Base-by-base conservation (phyloP, 805 yeast species). In the Metschnikowia matae region DNA sequence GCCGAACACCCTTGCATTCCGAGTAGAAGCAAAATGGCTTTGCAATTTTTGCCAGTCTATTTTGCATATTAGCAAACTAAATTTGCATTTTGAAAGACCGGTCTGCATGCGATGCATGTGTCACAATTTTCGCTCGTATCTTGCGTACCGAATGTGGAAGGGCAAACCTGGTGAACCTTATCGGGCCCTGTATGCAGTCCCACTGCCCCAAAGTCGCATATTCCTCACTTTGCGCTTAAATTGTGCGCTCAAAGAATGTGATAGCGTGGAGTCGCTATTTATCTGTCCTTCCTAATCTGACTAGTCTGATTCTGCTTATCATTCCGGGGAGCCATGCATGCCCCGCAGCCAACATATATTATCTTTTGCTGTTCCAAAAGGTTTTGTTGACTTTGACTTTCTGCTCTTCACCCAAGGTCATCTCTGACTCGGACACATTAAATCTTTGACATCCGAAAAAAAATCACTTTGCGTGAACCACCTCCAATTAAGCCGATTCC, bases 81-180 rank as follows among this genome's bases (percentile, higher is more conserved):
- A 26, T 26, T 26, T 26, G 29, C 13, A 26, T 8, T 14, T 33
- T 33, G 15, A 10, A 13, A 33, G n/a, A n/a, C 15, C 14, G 32
- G 21, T 42, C 37, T 32, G 45, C 32, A 42, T 23, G 38, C 39
- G 26, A 36, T 13, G n/a, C 33, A 35, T 6, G 18, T 29, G 40
- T 21, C 46, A 34, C 26, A n/a, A 10, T 34, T 21, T 23, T 6
- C 23, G 13, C 33, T 21, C 46, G n/a, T 43, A 34, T 23, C 46
- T 33, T 8, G 23, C 32, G 39, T 34, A 18, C 34, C 46, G 34
- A 44, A 44, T 35, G 26, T 26, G 46, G 46, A 21, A 44, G 29
- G 46, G 20, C 37, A 26, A 44, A 35, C 40, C 46, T 44, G 32
- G 33, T 18, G 33, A 3, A 23, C 32, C 46, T 44, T 44, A 44